phyloP scores from a whole-genome alignment of 2,329 filamentous ascomycete genomes.

The Penicillium sp. region DNA sequence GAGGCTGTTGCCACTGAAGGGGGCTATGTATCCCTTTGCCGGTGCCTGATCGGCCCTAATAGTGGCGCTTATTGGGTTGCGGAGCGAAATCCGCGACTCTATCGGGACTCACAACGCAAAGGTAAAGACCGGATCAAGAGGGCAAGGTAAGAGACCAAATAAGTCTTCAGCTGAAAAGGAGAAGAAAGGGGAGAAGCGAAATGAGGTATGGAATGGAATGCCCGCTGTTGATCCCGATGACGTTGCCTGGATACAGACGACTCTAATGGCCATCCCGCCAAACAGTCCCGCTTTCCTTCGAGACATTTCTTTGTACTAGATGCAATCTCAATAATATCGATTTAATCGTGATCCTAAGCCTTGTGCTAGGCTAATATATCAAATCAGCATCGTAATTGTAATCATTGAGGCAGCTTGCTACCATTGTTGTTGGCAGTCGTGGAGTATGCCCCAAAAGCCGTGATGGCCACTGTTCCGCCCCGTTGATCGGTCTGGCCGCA shows the following conservation, averaged over 20 bases:
- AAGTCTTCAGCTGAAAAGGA: not conserved
- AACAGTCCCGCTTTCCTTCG: not conserved
- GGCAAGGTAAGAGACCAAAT: not conserved
- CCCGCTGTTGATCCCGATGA: conserved; percentile 30
- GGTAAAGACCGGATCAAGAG: too few species aligned
- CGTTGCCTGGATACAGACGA: conserved; percentile 15
- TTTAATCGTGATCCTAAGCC: too few species aligned
- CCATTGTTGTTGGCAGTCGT: too few species aligned
- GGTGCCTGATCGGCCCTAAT: conserved; percentile 23
- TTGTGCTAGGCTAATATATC: too few species aligned
- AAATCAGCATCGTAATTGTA: too few species aligned
- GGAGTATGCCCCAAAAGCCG: not conserved
- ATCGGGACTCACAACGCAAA: not conserved
- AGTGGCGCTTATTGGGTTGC: conserved; percentile 23
- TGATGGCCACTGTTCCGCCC: not conserved
- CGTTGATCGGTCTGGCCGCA: not conserved
- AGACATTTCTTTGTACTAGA: too few species aligned
- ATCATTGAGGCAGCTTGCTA: too few species aligned
- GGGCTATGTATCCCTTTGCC: conserved; percentile 19
- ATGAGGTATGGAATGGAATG: conserved; percentile 22
- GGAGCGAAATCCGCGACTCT: conserved; percentile 5
- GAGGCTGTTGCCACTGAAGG: conserved; percentile 1
- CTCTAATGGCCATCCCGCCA: conserved; percentile 12
- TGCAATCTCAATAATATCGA: too few species aligned
- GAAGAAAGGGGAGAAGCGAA: conserved; percentile 2